phyloP scores from a whole-genome alignment of 2,329 filamentous ascomycete species.

The Venturia pyrina region DNA sequence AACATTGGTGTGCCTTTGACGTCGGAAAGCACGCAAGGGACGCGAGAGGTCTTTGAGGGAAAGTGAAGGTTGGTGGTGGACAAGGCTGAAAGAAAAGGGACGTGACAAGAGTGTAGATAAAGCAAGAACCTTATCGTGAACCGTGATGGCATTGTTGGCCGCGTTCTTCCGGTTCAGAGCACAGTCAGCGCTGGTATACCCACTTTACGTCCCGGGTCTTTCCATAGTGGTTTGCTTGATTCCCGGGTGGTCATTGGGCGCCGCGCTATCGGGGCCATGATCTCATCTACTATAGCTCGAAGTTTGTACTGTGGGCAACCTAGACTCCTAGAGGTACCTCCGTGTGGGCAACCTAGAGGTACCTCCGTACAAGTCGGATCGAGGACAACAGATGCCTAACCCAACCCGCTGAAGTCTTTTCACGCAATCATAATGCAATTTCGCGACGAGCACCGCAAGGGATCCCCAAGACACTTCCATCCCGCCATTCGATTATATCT shows the following conservation, averaged over 20 bases:
- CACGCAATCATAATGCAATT: background rate
- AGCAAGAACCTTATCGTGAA: background rate
- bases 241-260: background rate
- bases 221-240: background rate
- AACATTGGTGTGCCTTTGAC: constrained; percentile 20
- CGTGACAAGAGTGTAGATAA: background rate
- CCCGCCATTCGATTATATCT: background rate
- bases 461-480: background rate
- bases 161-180: background rate
- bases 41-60: background rate
- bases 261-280: background rate
- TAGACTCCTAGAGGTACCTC: too few species aligned
- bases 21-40: constrained; percentile 17
- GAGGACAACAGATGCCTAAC: background rate
- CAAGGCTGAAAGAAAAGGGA: background rate
- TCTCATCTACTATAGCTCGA: background rate
- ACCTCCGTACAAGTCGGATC: background rate
- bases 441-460: background rate
- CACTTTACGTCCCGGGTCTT: background rate
- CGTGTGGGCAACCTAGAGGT: background rate
- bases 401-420: background rate
- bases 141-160: too few species aligned
- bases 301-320: too few species aligned
- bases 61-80: background rate
- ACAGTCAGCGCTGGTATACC: background rate